Evolutionary conservation across 768 basidiomycete genomes (phyloP).

Genomic region (Rhizopogon salebrosus): DNA sequence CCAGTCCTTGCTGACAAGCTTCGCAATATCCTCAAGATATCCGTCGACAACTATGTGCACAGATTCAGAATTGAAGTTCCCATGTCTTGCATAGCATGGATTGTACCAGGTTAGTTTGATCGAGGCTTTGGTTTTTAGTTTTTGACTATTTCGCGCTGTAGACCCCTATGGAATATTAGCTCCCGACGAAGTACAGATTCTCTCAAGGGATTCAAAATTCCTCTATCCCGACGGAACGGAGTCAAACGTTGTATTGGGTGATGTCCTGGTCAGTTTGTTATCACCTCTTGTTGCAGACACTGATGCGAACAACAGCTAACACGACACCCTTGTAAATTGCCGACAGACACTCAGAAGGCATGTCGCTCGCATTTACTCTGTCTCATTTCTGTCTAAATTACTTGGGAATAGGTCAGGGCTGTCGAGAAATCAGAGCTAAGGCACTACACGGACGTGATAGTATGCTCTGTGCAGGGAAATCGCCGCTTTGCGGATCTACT

Average conservation of each 20-base stretch:
- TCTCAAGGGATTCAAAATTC: constrained; percentile 41
- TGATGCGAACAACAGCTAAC: constrained; percentile 36
- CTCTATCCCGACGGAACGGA: constrained; percentile 34
- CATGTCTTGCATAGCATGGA: constrained; percentile 56
- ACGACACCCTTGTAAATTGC: constrained; percentile 66
- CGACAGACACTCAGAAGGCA: constrained; percentile 64
- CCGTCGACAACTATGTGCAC: constrained; percentile 36
- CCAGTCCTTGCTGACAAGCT: constrained; percentile 52
- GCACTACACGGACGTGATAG: constrained; percentile 52
- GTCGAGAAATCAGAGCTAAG: constrained; percentile 47
- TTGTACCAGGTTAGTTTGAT: constrained; percentile 45
- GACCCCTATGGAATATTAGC: constrained; percentile 49
- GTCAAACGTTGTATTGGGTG: constrained; percentile 49
- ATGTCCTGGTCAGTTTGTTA: constrained; percentile 42
- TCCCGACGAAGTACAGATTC: constrained; percentile 54
- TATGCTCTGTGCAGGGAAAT: constrained; percentile 46
- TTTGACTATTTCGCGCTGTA: constrained; percentile 16
- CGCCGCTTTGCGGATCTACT: constrained; percentile 53
- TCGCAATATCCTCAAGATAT: constrained; percentile 39
- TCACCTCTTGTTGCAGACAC: not conserved
- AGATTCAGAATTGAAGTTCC: constrained; percentile 47
- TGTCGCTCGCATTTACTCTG: not conserved
- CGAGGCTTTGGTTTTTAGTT: not conserved
- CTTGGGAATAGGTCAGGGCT: constrained; percentile 42
- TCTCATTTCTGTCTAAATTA: not conserved